These are phyloP conservation scores for Penicillium aurantiogriseum DNA, from an alignment of 2,329 filamentous ascomycete genomes.

Conservation along the genomic window DNA sequence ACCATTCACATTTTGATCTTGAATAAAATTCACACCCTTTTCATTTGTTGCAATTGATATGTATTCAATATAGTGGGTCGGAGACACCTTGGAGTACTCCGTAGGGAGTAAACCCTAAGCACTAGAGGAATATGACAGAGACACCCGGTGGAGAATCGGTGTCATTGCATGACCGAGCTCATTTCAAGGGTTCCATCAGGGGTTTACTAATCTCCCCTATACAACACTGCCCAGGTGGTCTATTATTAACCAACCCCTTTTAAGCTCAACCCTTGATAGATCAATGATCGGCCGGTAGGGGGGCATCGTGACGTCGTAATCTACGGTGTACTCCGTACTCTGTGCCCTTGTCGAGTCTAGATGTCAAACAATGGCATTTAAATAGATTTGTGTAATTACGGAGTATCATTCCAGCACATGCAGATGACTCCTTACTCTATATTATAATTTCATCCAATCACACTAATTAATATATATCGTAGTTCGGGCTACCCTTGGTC, in stretches of 20 bases:
- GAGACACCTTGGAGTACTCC: not conserved
- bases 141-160: not conserved
- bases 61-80: not conserved
- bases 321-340: not conserved
- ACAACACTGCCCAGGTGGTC: not conserved
- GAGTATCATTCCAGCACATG: not conserved
- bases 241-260: slow-evolving; percentile 3
- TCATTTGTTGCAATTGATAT: not conserved
- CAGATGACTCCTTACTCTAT: not conserved
- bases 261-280: not conserved
- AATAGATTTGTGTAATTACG: not conserved
- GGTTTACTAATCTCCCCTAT: slow-evolving; percentile 1
- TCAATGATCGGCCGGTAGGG: not conserved
- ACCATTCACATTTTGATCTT: not conserved
- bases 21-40: not conserved
- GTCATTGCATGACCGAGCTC: not conserved
- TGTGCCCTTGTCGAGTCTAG: not conserved
- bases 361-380: not conserved
- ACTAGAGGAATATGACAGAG: not conserved
- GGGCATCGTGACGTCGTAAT: not conserved
- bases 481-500: not conserved
- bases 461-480: not conserved
- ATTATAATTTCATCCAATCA: not conserved
- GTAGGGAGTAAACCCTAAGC: not conserved
- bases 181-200: not conserved